Conservation (phyloP, 1,284 basidiomycete species). For the Ganoderma resinaceum region DNA sequence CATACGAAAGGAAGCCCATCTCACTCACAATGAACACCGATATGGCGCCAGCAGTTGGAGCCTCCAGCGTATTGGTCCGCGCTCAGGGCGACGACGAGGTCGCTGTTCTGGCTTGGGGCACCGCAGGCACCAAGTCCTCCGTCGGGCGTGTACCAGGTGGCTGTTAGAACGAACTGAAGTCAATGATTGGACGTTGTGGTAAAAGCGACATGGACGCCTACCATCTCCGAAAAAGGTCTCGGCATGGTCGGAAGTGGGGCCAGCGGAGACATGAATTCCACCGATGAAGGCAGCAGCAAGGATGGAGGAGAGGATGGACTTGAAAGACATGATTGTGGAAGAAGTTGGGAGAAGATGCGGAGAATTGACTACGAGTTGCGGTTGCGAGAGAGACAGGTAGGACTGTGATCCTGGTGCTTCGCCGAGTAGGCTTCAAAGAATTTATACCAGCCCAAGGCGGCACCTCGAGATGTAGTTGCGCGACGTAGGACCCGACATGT, state of each 20-base stretch:
- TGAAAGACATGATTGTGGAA: conserved; percentile 2
- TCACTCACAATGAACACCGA: conserved; percentile 3
- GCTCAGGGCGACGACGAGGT: conserved; percentile 26
- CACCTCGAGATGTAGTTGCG: neutral
- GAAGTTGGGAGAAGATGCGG: neutral
- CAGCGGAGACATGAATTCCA: neutral
- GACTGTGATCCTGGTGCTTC: conserved; percentile 6
- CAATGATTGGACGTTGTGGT: neutral
- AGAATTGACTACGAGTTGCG: neutral
- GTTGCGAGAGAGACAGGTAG: neutral
- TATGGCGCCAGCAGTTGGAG: conserved; percentile 21
- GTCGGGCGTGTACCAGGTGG: conserved; percentile 15
- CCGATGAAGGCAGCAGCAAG: neutral
- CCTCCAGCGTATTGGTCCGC: conserved; percentile 18
- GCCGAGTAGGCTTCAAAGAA: neutral
- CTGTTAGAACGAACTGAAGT: neutral
- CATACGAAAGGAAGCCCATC: neutral
- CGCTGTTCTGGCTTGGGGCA: conserved; percentile 16
- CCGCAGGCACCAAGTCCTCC: conserved; percentile 17
- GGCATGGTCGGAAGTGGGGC: neutral
- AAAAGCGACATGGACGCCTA: neutral
- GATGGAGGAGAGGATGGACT: neutral
- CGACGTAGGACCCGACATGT: neutral
- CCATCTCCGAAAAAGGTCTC: conserved; percentile 9
- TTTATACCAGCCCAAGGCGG: neutral